Conservation (phyloP, 805 yeast species). For the Kazachstania africana region DNA sequence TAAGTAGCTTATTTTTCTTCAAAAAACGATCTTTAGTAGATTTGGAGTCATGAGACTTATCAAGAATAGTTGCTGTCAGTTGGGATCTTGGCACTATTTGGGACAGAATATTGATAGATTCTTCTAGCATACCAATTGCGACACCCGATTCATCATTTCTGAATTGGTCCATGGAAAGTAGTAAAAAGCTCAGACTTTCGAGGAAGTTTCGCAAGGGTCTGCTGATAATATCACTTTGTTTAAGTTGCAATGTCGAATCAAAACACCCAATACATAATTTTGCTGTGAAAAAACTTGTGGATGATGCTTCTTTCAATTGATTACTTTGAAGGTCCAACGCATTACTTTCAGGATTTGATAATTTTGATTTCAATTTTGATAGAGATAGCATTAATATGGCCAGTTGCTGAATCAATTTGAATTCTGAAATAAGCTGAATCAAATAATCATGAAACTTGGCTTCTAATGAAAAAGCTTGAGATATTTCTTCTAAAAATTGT, state of each 20-base stretch:
- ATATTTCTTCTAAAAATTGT: constrained; percentile 4
- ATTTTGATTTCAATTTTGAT: constrained; percentile 17
- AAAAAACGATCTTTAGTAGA: constrained; percentile 2
- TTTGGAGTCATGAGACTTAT: neutral
- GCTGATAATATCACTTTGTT: constrained; percentile 4
- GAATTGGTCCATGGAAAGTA: constrained; percentile 22
- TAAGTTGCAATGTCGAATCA: constrained; percentile 7
- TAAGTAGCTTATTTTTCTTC: constrained; percentile 3
- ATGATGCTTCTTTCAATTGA: constrained; percentile 17
- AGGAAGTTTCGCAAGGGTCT: constrained; percentile 10
- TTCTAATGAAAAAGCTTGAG: neutral
- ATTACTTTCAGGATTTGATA: constrained; percentile 14
- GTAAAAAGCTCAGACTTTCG: constrained; percentile 13
- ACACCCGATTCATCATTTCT: constrained; percentile 15
- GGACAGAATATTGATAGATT: constrained; percentile 9
- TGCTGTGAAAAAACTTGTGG: constrained; percentile 17
- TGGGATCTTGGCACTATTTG: constrained; percentile 9
- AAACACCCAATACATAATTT: constrained; percentile 22
- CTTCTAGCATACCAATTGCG: constrained; percentile 22
- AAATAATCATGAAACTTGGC: neutral
- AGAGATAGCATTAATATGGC: constrained; percentile 22
- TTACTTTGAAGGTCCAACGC: constrained; percentile 22
- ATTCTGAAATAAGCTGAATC: constrained; percentile 2
- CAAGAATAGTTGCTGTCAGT: constrained; percentile 8
- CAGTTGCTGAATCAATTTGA: constrained; percentile 19